Conservation (phyloP, 208 protist genomes). For the Acanthamoeba polyphaga region DNA sequence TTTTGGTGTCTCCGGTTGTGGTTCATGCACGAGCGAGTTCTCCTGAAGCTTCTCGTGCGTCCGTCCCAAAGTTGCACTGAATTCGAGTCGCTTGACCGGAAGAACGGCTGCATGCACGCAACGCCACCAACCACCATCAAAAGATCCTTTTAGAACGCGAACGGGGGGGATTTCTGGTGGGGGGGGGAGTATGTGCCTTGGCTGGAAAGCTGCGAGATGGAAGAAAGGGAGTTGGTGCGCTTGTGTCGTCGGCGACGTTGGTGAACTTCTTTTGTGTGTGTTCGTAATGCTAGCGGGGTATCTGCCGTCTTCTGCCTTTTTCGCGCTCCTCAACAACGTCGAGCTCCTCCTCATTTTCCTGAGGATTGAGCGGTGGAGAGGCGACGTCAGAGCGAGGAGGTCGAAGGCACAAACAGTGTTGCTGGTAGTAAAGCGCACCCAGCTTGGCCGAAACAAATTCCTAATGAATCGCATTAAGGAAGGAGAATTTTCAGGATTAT, state of each 20-base stretch:
- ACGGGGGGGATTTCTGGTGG: too few species aligned
- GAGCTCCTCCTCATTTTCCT: not conserved
- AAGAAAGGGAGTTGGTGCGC: slow-evolving; percentile 43
- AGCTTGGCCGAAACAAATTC: slow-evolving; percentile 10
- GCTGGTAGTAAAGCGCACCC: not conserved
- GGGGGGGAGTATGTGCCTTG: too few species aligned
- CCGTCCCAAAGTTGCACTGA: not conserved
- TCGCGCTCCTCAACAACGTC: not conserved
- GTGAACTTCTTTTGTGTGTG: slow-evolving; percentile 23
- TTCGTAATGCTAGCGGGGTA: not conserved
- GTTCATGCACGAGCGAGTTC: too few species aligned
- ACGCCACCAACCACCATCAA: too few species aligned
- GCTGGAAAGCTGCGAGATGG: not conserved
- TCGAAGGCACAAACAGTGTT: too few species aligned
- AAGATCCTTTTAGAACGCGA: too few species aligned
- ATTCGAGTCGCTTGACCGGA: not conserved
- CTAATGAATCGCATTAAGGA: slow-evolving; percentile 26
- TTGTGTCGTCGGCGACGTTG: slow-evolving; percentile 14
- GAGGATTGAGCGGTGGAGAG: too few species aligned
- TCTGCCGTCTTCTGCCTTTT: not conserved
- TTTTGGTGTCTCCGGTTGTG: too few species aligned
- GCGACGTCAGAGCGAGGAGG: too few species aligned
- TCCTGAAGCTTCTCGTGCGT: too few species aligned
- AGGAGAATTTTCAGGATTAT: slow-evolving; percentile 14
- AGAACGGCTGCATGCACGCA: not conserved